phyloP scores from a whole-genome alignment of 2,329 filamentous ascomycete genomes.

The Myriosclerotinia curreyana region DNA sequence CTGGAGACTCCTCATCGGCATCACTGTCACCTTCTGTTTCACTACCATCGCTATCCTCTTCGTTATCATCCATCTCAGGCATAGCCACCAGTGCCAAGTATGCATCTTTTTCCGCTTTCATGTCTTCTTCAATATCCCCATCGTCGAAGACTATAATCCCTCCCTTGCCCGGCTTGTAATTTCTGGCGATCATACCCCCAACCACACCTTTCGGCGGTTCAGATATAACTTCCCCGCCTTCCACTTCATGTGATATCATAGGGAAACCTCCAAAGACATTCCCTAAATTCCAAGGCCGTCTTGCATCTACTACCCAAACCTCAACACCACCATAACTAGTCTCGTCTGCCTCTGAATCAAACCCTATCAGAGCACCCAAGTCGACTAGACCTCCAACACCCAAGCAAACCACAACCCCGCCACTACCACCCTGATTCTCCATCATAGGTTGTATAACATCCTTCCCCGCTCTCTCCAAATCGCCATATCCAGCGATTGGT shows the following conservation, averaged over 20 bases:
- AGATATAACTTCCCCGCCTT: slow-evolving; percentile 41
- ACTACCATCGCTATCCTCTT: slow-evolving; percentile 49
- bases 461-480: slow-evolving; percentile 75
- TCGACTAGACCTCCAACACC: slow-evolving; percentile 92
- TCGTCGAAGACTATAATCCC: slow-evolving; percentile 95
- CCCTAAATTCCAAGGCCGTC: slow-evolving; percentile 89
- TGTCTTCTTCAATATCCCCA: slow-evolving; percentile 85
- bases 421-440: slow-evolving; percentile 75
- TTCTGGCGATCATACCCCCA: slow-evolving; percentile 66
- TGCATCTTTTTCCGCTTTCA: slow-evolving; percentile 71
- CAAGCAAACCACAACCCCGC: slow-evolving; percentile 86
- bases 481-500: slow-evolving; percentile 87
- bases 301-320: slow-evolving; percentile 89
- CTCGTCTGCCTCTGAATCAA: slow-evolving; percentile 65
- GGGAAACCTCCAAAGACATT: slow-evolving; percentile 82
- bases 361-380: slow-evolving; percentile 72
- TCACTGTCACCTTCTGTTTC: slow-evolving; percentile 57
- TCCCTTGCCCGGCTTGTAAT: slow-evolving; percentile 75
- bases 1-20: slow-evolving; percentile 49
- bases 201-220: slow-evolving; percentile 64
- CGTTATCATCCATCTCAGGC: slow-evolving; percentile 71
- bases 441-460: slow-evolving; percentile 84
- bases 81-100: slow-evolving; percentile 86
- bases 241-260: slow-evolving; percentile 48
- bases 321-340: slow-evolving; percentile 78